Base-by-base conservation (phyloP, 495 filamentous ascomycete species). In the Neurospora sp. region DNA sequence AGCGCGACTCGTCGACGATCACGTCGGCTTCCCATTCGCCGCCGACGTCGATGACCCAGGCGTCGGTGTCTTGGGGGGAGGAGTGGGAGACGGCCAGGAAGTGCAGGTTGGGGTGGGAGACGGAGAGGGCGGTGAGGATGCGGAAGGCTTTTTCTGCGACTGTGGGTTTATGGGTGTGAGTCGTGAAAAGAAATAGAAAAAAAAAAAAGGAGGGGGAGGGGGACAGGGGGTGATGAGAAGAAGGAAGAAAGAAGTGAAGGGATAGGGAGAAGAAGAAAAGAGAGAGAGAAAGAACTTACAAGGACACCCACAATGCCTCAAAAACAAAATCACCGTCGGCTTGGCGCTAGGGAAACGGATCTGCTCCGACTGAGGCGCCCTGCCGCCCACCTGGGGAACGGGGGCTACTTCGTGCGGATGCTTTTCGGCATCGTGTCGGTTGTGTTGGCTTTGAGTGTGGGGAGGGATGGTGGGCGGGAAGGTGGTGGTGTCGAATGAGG, bases 131-230 rank as follows among this genome's bases (percentile, higher is more conserved):
- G 27, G 86, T 83, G 12, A 90, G 79, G 23, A 75, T 73, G 20
- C 82, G 77, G 81, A 88, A 88, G 38, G 86, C 85, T 76, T 90
- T 89, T 75, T 90, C 89, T n/a, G 89, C 88, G 77, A 89, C 86
- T 86, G 54, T 41, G 31, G 31, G 31, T 42, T 38, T 20, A 14
- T 46, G 5, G 12, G 31, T 37, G 35, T 41, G 9, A 37, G 23
- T 27, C 1, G 10, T 73, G 41, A 27, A n/a, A 8, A 18, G 37
- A 8, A 18, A n/a, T n/a, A n/a, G n/a, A 39, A 44, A 9, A 9
- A 31, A 35, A 40, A 42, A 42, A 7, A 38, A 42, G 35, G 40
- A 1, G 40, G 31, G 8, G 39, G 38, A 7, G 39, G 38, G 27
- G 10, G 11, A 18, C 27, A 8, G 48, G 31, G 70, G 4, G 62